Base-by-base conservation (phyloP, 1,139 yeast species). In the Dujonia santamariae region DNA sequence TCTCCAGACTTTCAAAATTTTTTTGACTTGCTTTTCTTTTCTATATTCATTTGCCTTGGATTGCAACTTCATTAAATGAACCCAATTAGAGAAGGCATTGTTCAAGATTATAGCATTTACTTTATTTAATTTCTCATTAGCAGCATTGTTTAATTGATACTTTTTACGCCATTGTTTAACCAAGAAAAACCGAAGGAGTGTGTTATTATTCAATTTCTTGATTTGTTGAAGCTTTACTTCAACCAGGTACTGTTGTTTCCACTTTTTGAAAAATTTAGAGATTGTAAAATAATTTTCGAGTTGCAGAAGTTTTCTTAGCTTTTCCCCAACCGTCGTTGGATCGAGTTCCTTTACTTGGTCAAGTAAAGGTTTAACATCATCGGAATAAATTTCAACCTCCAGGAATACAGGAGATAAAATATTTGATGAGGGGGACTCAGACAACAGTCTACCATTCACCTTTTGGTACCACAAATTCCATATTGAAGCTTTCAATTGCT, bases 1-100 rank as follows among this genome's bases (percentile, higher is more conserved):
- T 16, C 36, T 38, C 63, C 61, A 56, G n/a, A 34, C 27, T 3
- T 26, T 17, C 17, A 53, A 42, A 7, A 33, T 24, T 2, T 25
- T 24, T 4, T 20, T 38, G 8, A 51, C 32, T 14, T 35, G 26
- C 6, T 24, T 31, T 14, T 39, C 31, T 15, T 36, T 28, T 6
- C 34, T 14, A n/a, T 18, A 22, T 3, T 11, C 13, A 11, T 26
- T 19, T 9, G 37, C 34, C n/a, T 8, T 13, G 13, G 3, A 8
- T 15, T 25, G 35, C 5, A 18, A 19, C n/a, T 25, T 5, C 20
- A n/a, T 22, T 18, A 30, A 18, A 4, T 19, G 22, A 3, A 19
- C 9, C 37, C 37, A 35, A 13, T 32, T 28, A 3, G 14, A 7
- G 23, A 31, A 26, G 3, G 30, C 28, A 14, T 31, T 31, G 3